Conservation (phyloP, 495 filamentous ascomycete genomes). For the Pyrenula massariospora region DNA sequence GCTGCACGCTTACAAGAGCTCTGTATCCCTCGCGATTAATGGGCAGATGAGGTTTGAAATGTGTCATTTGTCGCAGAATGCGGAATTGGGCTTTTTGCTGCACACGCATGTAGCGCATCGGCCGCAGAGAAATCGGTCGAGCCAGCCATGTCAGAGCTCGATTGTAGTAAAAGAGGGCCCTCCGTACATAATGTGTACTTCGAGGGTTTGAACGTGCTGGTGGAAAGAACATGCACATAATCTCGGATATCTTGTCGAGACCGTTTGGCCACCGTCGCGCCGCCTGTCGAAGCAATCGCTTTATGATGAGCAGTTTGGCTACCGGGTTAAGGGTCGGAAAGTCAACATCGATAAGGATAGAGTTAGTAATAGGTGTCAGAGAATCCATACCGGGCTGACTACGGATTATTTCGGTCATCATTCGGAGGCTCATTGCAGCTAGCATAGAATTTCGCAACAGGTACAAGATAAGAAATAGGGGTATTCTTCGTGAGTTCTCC, state of each 20-base stretch:
- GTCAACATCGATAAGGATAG: background rate
- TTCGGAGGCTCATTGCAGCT: slow-evolving; percentile 25
- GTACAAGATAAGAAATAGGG: slow-evolving; percentile 37
- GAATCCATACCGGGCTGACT: background rate
- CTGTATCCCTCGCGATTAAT: slow-evolving; percentile 52
- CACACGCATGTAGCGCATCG: slow-evolving; percentile 4
- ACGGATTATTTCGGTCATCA: slow-evolving; percentile 1
- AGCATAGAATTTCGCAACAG: slow-evolving; percentile 33
- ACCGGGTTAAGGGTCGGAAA: background rate
- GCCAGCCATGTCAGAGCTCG: background rate
- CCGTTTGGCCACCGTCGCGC: background rate
- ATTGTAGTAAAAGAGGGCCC: background rate
- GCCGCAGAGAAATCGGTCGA: background rate
- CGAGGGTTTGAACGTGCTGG: background rate
- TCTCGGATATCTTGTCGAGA: background rate
- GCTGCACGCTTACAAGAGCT: slow-evolving; percentile 44
- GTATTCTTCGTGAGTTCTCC: slow-evolving; percentile 11
- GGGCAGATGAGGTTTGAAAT: slow-evolving; percentile 39
- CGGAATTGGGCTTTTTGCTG: slow-evolving; percentile 55
- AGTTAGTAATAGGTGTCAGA: background rate
- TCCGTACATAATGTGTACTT: background rate
- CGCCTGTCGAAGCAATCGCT: background rate
- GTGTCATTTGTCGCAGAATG: slow-evolving; percentile 49
- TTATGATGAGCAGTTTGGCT: background rate
- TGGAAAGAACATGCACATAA: background rate